Conservation (phyloP, 768 basidiomycete species). For the Mycena polygramma region DNA sequence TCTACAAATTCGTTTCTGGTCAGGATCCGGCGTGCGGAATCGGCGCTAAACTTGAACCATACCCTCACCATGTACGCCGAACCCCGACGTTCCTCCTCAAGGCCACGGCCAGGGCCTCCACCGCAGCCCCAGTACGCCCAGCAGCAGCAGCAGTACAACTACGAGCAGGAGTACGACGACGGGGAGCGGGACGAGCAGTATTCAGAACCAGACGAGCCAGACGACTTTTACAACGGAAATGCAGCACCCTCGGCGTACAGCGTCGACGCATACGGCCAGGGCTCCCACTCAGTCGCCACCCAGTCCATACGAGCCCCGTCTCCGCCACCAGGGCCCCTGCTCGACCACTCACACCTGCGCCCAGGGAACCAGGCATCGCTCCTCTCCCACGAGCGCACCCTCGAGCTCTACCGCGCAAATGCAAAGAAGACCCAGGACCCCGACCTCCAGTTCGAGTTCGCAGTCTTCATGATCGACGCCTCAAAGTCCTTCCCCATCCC, state of each 20-base stretch:
- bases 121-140: slow-evolving; percentile 44
- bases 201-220: slow-evolving; percentile 60
- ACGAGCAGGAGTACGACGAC: slow-evolving; percentile 52
- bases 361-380: slow-evolving; percentile 94
- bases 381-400: slow-evolving; percentile 94
- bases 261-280: slow-evolving; percentile 45
- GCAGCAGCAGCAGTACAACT: slow-evolving; percentile 35
- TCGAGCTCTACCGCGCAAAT: slow-evolving; percentile 97
- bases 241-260: slow-evolving; percentile 48
- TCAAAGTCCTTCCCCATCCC: slow-evolving; percentile 91
- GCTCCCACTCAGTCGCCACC: slow-evolving; percentile 57
- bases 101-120: slow-evolving; percentile 42
- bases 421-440: slow-evolving; percentile 99
- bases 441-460: slow-evolving; percentile 97
- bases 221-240: slow-evolving; percentile 62
- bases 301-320: slow-evolving; percentile 78
- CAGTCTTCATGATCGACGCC: slow-evolving; percentile 98
- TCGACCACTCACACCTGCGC: slow-evolving; percentile 92
- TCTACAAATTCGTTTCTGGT: neutral
- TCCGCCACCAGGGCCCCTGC: slow-evolving; percentile 75
- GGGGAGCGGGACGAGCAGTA: slow-evolving; percentile 53
- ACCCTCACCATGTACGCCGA: slow-evolving; percentile 42
- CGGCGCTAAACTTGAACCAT: too few species aligned
- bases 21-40: neutral
- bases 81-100: slow-evolving; percentile 43